Base-by-base conservation (phyloP, 2,329 filamentous ascomycete species). In the Arachnomyces sp. region DNA sequence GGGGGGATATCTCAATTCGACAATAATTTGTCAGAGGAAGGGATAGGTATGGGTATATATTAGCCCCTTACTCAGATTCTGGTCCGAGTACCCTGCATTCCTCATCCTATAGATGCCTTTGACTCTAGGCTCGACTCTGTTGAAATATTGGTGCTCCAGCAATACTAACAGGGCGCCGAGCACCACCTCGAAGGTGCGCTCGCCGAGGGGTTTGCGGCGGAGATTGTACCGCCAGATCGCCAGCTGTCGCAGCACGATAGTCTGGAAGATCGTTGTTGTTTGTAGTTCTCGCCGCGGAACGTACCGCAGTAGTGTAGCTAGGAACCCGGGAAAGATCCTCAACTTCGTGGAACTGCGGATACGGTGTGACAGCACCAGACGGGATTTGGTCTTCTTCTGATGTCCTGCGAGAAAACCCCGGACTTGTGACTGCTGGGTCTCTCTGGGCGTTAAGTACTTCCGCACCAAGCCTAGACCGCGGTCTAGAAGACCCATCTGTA, bases 301-400 rank as follows among this genome's bases (percentile, higher is more conserved):
- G 77, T 17, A 87, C 77, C 0, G 84, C 84, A 1, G 84, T 88
- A 12, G 75, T 74, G 57, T 89, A 89, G 42, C 84, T 88, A 1
- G 84, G 84, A 2, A 89, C 84, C 48, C 83, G 83, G 57, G 73
- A 83, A 31, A 88, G 65, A 47, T 79, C 75, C 35, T 75, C 73
- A 49, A 86, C 64, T 46, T 84, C 78, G 13, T 71, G 65, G 35
- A 71, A 69, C 44, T 67, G 63, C 9, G 59, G 59, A 34, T 61
- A 56, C 7, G 65, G 65, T 1, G 63, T 69, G 4, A 59, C 60
- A 52, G 63, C 56, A 17, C 67, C 65, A 47, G 53, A 71, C 60
- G 47, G 59, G 65, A 42, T 66, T 51, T 49, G 72, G 2, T 63
- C 65, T 46, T 73, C 71, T 38, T 71, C 69, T 7, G 68, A 73